Base-by-base conservation (phyloP, 2,329 filamentous ascomycete species). In the Neofusicoccum sp. region DNA sequence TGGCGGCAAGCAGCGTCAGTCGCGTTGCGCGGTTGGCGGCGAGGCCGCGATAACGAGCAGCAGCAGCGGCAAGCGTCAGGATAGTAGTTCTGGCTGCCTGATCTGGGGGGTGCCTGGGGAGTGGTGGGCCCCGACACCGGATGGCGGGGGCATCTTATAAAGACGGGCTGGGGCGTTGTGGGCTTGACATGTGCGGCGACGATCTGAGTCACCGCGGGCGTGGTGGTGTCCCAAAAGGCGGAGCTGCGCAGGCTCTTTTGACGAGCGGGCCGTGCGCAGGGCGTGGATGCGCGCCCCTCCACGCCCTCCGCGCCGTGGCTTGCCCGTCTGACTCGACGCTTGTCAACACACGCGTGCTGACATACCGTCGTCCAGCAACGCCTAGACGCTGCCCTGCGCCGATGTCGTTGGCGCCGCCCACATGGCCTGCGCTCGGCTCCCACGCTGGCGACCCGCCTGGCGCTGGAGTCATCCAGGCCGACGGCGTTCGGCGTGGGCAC, bases 171-270 rank as follows among this genome's bases (percentile, higher is more conserved):
- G 31, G 6, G 22, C 22, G 48, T 3, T n/a, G 39, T 11, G 9
- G 28, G 56, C 9, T 29, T 60, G 39, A 44, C 60, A 56, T 54
- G 41, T 39, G 49, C 48, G 41, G 60, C 60, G 60, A 31, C 60
- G 37, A 56, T 47, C 50, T 62, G 60, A 62, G 60, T 62, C 60
- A 62, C 60, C 49, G 44, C 34, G 33, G 44, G 22, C 4, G 16
- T 4, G 11, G 33, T n/a, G 56, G 45, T 48, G 56, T 29, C 16
- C 29, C 36, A 48, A 45, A 36, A 12, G 8, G 33, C n/a, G 4
- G 48, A 34, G 9, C 9, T 28, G 8, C 12, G 58, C 47, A 44
- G 28, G 37, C 49, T 22, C 37, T 41, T 29, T 41, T 45, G 36
- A 33, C 9, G 12, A 60, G 16, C 3, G 60, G 50, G 34, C 60